A percentile compares a stretch with the other conserved stretches of the same genome.
Conservation (phyloP, 2,329 filamentous ascomycete species). For the Ramichloridium luteum region DNA sequence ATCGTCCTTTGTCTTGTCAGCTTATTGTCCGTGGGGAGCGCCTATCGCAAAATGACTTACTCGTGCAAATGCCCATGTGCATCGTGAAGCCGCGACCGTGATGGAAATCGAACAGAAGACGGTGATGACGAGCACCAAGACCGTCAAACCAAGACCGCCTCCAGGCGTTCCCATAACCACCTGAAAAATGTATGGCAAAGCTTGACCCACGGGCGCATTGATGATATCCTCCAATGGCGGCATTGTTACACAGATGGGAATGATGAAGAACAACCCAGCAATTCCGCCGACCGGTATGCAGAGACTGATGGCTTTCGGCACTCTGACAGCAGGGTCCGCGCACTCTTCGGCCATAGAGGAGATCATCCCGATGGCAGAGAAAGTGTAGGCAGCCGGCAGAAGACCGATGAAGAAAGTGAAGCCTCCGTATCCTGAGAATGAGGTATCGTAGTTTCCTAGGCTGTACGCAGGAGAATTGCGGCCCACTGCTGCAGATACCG, state of each 20-base stretch:
- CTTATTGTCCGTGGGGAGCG: too few species aligned
- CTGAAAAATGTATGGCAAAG: constrained; percentile 40
- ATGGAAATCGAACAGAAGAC: constrained; percentile 44
- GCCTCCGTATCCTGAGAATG: constrained; percentile 44
- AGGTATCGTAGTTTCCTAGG: constrained; percentile 45
- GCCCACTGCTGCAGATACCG: constrained; percentile 42
- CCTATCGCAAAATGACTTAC: too few species aligned
- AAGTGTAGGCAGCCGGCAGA: constrained; percentile 32
- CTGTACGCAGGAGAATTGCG: constrained; percentile 40
- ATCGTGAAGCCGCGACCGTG: constrained; percentile 38
- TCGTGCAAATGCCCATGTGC: constrained; percentile 37
- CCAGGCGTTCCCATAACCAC: constrained; percentile 38
- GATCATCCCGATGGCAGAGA: constrained; percentile 48
- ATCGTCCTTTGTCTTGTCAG: too few species aligned
- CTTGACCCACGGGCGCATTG: constrained; percentile 35
- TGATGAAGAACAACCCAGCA: constrained; percentile 44
- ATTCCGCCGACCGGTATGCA: constrained; percentile 43
- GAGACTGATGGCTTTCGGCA: constrained; percentile 41
- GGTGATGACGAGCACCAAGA: constrained; percentile 39
- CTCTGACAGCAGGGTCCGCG: constrained; percentile 38
- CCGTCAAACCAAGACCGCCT: constrained; percentile 36
- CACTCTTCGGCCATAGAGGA: constrained; percentile 52
- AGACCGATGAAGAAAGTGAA: constrained; percentile 54
- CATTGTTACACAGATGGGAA: constrained; percentile 42
- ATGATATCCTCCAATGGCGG: constrained; percentile 37